A percentile compares a stretch with the other conserved stretches of the same genome.
phyloP scores from a whole-genome alignment of 78 protist genomes.

The Reticulomyxa filosa region DNA sequence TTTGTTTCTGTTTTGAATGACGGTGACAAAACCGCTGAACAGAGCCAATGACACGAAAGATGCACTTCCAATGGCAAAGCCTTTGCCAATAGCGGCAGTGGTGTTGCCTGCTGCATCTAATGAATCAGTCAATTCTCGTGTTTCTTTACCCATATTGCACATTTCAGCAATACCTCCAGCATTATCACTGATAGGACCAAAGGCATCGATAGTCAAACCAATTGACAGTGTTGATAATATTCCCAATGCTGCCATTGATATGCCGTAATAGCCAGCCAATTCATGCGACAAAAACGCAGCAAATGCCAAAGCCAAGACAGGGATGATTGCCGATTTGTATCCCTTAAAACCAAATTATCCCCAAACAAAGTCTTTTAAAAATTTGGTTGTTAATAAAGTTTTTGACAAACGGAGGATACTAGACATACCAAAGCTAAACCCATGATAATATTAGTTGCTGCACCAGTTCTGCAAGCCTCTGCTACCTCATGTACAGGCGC shows the following conservation, averaged over 20 bases:
- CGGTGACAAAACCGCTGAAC: constrained; percentile 30
- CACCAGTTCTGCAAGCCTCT: constrained; percentile 24
- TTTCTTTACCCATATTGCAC: background rate
- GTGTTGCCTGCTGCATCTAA: constrained; percentile 58
- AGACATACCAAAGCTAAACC: constrained; percentile 35
- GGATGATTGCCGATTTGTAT: constrained; percentile 16
- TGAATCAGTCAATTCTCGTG: constrained; percentile 36
- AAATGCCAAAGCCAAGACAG: constrained; percentile 12
- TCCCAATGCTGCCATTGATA: constrained; percentile 37
- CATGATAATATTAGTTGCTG: constrained; percentile 41
- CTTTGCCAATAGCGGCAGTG: constrained; percentile 54
- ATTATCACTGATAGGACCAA: constrained; percentile 43
- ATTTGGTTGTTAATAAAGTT: background rate
- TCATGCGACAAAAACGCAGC: background rate
- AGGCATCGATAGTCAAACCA: constrained; percentile 37
- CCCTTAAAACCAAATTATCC: background rate
- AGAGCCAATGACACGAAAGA: constrained; percentile 38
- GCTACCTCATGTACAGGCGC: constrained; percentile 21
- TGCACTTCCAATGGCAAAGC: constrained; percentile 47
- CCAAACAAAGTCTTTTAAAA: background rate
- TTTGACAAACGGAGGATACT: background rate
- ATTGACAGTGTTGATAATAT: constrained; percentile 37
- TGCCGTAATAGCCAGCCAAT: constrained; percentile 30
- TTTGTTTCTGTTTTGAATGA: no score
- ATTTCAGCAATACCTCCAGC: constrained; percentile 55